Base-by-base conservation (phyloP, 148 eudicot genomes). In the Limonium bicolor region DNA sequence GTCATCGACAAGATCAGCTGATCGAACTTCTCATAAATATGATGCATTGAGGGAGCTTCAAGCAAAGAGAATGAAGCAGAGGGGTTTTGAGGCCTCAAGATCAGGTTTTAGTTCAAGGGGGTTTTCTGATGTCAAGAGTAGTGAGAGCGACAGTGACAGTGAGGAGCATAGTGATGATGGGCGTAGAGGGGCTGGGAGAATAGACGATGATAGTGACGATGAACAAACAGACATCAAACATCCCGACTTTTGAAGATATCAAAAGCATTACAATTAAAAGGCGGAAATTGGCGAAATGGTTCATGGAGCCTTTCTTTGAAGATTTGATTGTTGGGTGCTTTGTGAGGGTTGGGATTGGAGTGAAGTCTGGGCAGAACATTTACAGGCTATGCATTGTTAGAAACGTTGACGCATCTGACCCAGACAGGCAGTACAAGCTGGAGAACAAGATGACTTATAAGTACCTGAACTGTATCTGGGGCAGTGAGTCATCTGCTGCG, bases 231-330 rank as follows among this genome's bases (percentile, higher is more conserved):
- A 70, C 48, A 36, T 68, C 77, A 1, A 60, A 58, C 12, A 36
- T 49, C 25, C 84, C 80, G 20, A 69, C 77, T 16, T 78, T 53
- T 51, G 94, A 86, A 39, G 78, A 82, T 21, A 66, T 77, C 47
- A 73, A 48, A 54, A 67, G 36, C 27, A 74, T 77, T 32, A 73
- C 93, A 8, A 69, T 86, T 32, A 61, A 72, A 20, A 66, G 96
- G 62, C 76, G 87, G 3, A 81, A 71, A 54, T 52, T 86, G 48
- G 82, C 85, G 37, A 87, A 82, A 60, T 82, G 90, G 96, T 78
- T 76, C 41, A 79, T 87, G 96, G 96, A 87, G 54, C 96, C 94
- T 19, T 87, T 87, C 54, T 87, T 87, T 48, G 96, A 87, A 16
- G 86, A 82, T 15, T 53, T 87, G 52, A 82, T 79, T 48, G 78